Base-by-base conservation (phyloP, 2,329 filamentous ascomycete species). In the Claviceps paspali region DNA sequence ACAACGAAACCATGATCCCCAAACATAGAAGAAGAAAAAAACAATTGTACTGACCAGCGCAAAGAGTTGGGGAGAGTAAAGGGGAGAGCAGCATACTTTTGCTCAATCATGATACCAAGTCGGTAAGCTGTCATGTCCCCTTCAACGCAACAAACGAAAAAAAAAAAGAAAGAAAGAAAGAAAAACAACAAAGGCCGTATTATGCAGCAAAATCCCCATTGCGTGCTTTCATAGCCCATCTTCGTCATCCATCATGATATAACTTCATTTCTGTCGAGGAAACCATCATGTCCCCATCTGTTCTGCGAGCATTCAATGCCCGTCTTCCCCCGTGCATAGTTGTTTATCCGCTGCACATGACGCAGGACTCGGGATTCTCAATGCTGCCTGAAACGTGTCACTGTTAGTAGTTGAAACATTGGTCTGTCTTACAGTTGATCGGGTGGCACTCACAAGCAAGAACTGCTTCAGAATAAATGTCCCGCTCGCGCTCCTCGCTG, bases 381-480 rank as follows among this genome's bases (percentile, higher is more conserved):
- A 98, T 96, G 64, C 87, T 95, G 69, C 77, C 77, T 82, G 41
- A 36, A 33, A n/a, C 17, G 6, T n/a, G 28, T 21, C 12, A 50
- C 49, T 37, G 11, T 21, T 14, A 14, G 17, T 23, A 14, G n/a
- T n/a, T n/a, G n/a, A n/a, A n/a, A n/a, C n/a, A n/a, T n/a, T n/a
- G n/a, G n/a, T n/a, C n/a, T n/a, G n/a, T n/a, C n/a, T n/a, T n/a
- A n/a, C n/a, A n/a, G n/a, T n/a, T n/a, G 28, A 7, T 17, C 12
- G 7, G 6, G 10, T 19, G 15, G 34, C 27, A 30, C 76, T 77
- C 67, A 79, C 91, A 98, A 51, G 79, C 76, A 56, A 98, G 67
- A 12, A 83, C 87, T 41, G 87, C 84, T 49, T 96, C 83, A 1
- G 88, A 88, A 61, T 94, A 98, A 49, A 98, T 98, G 56, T 98